Conservation (phyloP, 1,284 basidiomycete species). For the Boletus sp. region DNA sequence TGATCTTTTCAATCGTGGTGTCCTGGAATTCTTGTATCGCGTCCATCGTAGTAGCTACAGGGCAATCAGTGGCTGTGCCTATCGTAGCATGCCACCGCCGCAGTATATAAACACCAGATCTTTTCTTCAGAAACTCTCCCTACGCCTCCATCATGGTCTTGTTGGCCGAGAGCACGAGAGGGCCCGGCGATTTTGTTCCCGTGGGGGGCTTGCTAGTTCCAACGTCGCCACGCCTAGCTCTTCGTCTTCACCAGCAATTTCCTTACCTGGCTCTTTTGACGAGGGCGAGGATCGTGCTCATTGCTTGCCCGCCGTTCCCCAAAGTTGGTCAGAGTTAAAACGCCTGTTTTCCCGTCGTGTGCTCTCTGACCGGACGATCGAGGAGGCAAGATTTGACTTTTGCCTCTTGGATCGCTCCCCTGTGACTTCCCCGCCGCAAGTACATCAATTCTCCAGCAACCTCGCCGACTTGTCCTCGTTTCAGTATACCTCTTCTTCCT, state of each 20-base stretch:
- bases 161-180: no score
- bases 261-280: not conserved
- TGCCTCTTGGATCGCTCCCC: constrained; percentile 1
- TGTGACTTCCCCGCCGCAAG: not conserved
- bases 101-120: no score
- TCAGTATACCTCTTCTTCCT: not conserved
- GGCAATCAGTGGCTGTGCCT: no score
- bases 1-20: constrained; percentile 34
- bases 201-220: no score
- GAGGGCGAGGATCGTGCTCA: not conserved
- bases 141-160: no score
- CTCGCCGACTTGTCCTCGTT: not conserved
- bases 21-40: constrained; percentile 33
- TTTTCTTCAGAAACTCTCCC: no score
- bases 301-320: not conserved
- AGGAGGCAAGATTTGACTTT: constrained; percentile 9
- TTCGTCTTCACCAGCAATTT: not conserved
- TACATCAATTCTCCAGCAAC: not conserved
- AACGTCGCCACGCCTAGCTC: not conserved
- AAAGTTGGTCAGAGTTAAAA: constrained; percentile 7
- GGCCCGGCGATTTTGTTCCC: not conserved
- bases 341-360: not conserved
- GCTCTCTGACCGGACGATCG: not conserved
- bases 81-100: no score
- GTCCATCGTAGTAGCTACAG: no score